A percentile compares a stretch with the other conserved stretches of the same genome.
Conservation (phyloP, 176 grass and related monocot genomes). For the Triticum dicoccoides region DNA sequence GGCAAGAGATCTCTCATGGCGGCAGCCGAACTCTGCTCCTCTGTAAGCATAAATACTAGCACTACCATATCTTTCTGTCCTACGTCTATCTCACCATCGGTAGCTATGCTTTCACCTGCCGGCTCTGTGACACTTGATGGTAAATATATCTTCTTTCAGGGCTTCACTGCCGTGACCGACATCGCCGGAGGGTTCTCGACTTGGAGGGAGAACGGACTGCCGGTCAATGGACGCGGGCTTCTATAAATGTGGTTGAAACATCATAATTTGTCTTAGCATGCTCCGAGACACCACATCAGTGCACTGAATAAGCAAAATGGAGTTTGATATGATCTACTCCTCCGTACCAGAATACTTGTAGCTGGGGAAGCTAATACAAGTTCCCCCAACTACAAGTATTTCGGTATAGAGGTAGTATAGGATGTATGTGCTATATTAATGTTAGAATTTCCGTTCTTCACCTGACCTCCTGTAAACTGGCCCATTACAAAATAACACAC, state of each 20-base stretch:
- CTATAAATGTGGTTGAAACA: neutral
- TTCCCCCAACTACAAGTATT: too few species aligned
- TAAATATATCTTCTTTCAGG: conserved; percentile 30
- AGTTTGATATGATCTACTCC: too few species aligned
- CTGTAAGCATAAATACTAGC: conserved; percentile 40
- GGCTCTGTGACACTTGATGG: neutral
- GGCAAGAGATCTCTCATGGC: conserved; percentile 83
- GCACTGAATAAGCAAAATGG: too few species aligned
- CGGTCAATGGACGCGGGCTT: conserved; percentile 1
- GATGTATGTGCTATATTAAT: too few species aligned
- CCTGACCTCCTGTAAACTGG: too few species aligned
- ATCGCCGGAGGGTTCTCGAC: conserved; percentile 68
- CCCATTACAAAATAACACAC: too few species aligned
- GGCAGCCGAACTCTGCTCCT: conserved; percentile 59
- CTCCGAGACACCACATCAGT: too few species aligned
- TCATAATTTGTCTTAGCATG: neutral
- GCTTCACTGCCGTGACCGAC: conserved; percentile 62
- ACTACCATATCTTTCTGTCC: neutral
- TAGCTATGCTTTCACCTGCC: neutral
- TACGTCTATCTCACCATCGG: neutral
- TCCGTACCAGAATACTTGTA: too few species aligned
- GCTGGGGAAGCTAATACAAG: too few species aligned
- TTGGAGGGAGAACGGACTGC: conserved; percentile 62
- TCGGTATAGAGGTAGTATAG: too few species aligned
- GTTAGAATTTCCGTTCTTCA: too few species aligned